phyloP scores from a whole-genome alignment of 805 yeast genomes.

The Kluyveromyces siamensis region DNA sequence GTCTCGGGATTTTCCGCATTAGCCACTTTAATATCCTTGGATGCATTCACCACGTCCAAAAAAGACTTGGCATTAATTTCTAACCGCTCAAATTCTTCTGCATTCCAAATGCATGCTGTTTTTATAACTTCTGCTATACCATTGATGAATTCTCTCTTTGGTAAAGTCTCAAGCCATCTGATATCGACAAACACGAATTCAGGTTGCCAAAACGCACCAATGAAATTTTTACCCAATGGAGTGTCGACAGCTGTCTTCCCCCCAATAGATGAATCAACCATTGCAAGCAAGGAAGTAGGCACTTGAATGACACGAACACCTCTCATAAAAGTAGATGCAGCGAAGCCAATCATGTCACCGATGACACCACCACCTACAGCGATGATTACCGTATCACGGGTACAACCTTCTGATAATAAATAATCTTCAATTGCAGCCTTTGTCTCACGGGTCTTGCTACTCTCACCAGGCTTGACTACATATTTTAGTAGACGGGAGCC shows the following conservation, averaged over 20 bases:
- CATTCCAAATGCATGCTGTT: slow-evolving; percentile 98
- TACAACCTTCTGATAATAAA: slow-evolving; percentile 73
- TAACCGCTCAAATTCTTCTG: slow-evolving; percentile 72
- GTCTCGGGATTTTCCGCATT: slow-evolving; percentile 8
- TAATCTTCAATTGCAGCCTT: slow-evolving; percentile 92
- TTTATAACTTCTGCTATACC: slow-evolving; percentile 98
- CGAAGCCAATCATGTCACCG: slow-evolving; percentile 98
- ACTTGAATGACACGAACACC: slow-evolving; percentile 91
- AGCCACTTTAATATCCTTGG: slow-evolving; percentile 11
- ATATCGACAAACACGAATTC: slow-evolving; percentile 79
- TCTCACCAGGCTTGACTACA: slow-evolving; percentile 86
- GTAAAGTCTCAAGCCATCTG: slow-evolving; percentile 76
- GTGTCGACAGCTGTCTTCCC: slow-evolving; percentile 98
- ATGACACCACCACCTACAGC: slow-evolving; percentile 98
- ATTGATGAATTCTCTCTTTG: slow-evolving; percentile 88
- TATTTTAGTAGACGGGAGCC: slow-evolving; percentile 61
- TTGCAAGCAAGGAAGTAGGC: slow-evolving; percentile 87
- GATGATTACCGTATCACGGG: slow-evolving; percentile 87
- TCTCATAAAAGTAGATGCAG: slow-evolving; percentile 99
- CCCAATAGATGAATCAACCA: slow-evolving; percentile 98
- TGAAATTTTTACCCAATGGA: slow-evolving; percentile 87
- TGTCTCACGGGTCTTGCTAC: slow-evolving; percentile 77
- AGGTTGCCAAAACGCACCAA: slow-evolving; percentile 98
- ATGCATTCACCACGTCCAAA: slow-evolving; percentile 50
- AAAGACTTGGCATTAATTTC: slow-evolving; percentile 68